Base-by-base conservation (phyloP, 768 basidiomycete species). In the Grammothele lineata region DNA sequence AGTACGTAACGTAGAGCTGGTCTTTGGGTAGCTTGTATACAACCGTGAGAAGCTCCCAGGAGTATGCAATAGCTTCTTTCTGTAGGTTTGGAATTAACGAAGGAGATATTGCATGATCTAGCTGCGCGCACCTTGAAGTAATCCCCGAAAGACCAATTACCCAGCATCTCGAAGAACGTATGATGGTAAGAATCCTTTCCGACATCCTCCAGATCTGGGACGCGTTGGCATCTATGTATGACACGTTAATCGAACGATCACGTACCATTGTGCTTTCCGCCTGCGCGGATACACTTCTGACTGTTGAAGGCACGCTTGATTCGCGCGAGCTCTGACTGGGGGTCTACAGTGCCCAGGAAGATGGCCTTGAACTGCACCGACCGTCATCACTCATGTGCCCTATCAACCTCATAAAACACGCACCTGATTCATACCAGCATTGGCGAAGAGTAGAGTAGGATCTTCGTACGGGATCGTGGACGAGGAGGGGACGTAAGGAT, bases 141-240 rank as follows among this genome's bases (percentile, higher is more conserved):
- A 67, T 99, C 94, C 0, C 96, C 96, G 57, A 98, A 99, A 4
- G 94, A 97, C 96, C 96, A 99, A 66, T 99, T 99, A 32, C 96
- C 96, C 53, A 99, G 70, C 96, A 99, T 99, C 70, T 99, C 96
- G 61, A 99, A 99, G 71, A 95, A 94, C 1, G 92, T 96, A 62
- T 95, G 89, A 61, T 97, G 95, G 66, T 97, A 97, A 2, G 92
- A 94, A 64, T 97, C 96, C 68, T 93, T 95, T 32, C 96, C 96
- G 48, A 99, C 96, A 68, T 99, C 96, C 63, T 99, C 96, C 48
- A 99, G 77, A 68, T 99, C 96, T 98, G 53, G 8, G 11, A 33
- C 19, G 35, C 35, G 23, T 24, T 23, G 63, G 40, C 23, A 26
- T 26, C 40, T 25, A n/a, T 9, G 14, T 17, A 8, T 15, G 23